These are phyloP conservation scores for Ulota crispa DNA, from an alignment of 225 moss, liverwort and hornwort species.

Conservation along the genomic window DNA sequence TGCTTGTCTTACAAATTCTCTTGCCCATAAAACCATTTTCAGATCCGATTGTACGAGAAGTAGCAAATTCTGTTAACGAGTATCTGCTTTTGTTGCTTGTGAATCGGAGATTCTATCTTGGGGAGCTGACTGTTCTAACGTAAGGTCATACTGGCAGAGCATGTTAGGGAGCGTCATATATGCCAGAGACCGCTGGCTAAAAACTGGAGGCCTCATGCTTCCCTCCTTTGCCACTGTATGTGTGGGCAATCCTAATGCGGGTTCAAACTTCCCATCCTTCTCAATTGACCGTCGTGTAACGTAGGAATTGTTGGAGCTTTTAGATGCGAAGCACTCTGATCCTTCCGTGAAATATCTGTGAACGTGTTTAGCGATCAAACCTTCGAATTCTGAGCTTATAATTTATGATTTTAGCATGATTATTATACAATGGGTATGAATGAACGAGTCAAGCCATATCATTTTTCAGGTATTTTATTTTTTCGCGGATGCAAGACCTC, in stretches of 20 bases:
- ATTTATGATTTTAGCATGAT: neutral
- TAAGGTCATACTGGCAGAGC: slow-evolving; percentile 52
- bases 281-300: slow-evolving; percentile 4
- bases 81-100: neutral
- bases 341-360: neutral
- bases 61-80: neutral
- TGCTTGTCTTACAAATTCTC: neutral
- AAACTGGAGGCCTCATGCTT: slow-evolving; percentile 87
- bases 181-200: slow-evolving; percentile 97
- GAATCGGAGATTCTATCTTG: neutral
- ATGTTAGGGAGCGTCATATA: slow-evolving; percentile 96
- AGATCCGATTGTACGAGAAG: slow-evolving; percentile 1
- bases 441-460: neutral
- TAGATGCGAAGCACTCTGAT: neutral
- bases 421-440: neutral
- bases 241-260: slow-evolving; percentile 39
- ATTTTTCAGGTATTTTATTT: neutral
- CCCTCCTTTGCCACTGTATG: slow-evolving; percentile 89
- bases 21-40: neutral
- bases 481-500: slow-evolving; percentile 1
- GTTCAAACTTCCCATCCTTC: slow-evolving; percentile 18
- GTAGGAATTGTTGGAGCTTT: neutral
- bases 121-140: slow-evolving; percentile 15
- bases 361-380: neutral
- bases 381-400: neutral